phyloP scores from a whole-genome alignment of 495 filamentous ascomycete species.

The Penicillium antarcticum region DNA sequence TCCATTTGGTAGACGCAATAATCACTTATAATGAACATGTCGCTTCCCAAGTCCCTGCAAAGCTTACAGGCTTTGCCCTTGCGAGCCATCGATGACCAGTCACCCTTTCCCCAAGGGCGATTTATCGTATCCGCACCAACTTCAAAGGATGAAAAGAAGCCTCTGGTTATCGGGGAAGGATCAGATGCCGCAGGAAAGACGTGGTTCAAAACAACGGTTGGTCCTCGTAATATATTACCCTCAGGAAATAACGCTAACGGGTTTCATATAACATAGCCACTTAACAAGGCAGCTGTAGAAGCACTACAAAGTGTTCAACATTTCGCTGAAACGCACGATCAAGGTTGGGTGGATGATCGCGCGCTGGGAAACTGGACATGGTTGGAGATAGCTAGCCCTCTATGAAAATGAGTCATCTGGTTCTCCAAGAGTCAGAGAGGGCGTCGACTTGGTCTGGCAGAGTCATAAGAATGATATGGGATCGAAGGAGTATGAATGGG shows the following conservation, averaged over 20 bases:
- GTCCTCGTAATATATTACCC: neutral
- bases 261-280: neutral
- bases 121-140: neutral
- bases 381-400: slow-evolving; percentile 10
- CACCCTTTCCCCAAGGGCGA: neutral
- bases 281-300: neutral
- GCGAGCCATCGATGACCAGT: neutral
- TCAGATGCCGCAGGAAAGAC: neutral
- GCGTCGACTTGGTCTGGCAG: slow-evolving; percentile 7
- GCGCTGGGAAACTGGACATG: slow-evolving; percentile 11
- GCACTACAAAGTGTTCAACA: slow-evolving; percentile 7
- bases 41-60: neutral
- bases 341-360: slow-evolving; percentile 3
- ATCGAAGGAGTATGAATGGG: slow-evolving; percentile 8
- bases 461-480: slow-evolving; percentile 9
- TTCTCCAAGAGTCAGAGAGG: neutral
- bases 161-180: neutral
- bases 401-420: slow-evolving; percentile 10
- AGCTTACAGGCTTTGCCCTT: neutral
- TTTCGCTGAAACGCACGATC: slow-evolving; percentile 9
- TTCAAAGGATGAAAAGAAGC: neutral
- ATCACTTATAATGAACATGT: neutral
- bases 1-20: too few species aligned
- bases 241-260: neutral
- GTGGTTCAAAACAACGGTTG: neutral